Evolutionary conservation across 345 rosid species (phyloP).

Genomic region (Aquilaria malaccensis): DNA sequence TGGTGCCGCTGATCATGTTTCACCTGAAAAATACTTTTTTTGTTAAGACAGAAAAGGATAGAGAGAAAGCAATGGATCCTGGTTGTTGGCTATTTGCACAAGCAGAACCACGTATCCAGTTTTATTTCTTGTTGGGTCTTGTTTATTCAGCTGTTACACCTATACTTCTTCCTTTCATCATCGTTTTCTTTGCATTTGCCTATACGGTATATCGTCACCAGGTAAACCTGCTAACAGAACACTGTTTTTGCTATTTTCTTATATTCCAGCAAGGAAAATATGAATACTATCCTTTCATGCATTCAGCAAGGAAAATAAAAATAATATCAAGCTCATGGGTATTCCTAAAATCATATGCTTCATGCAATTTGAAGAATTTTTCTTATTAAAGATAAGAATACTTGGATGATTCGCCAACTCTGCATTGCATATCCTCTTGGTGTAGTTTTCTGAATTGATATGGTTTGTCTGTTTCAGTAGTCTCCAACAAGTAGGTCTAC

Average conservation of each 20-base stretch:
- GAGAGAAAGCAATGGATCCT: slow-evolving; percentile 92
- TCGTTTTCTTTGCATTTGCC: slow-evolving; percentile 79
- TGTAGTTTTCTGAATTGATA: too few species aligned
- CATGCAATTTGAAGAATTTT: too few species aligned
- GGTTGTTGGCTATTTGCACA: slow-evolving; percentile 62
- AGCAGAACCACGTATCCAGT: slow-evolving; percentile 77
- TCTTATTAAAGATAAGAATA: too few species aligned
- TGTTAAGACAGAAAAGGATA: slow-evolving; percentile 87
- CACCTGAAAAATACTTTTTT: slow-evolving; percentile 79
- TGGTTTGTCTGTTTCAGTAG: too few species aligned
- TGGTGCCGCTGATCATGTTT: slow-evolving; percentile 65
- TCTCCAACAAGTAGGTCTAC: too few species aligned
- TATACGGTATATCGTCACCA: slow-evolving; percentile 82
- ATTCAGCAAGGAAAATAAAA: slow-evolving; percentile 50
- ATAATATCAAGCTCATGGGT: slow-evolving; percentile 29
- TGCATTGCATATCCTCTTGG: too few species aligned
- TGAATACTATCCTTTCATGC: slow-evolving; percentile 54
- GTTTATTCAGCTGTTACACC: slow-evolving; percentile 84
- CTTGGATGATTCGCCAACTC: too few species aligned
- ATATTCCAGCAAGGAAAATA: slow-evolving; percentile 28
- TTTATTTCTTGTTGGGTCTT: slow-evolving; percentile 81
- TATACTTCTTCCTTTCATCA: slow-evolving; percentile 75
- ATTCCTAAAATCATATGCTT: slow-evolving; percentile 23
- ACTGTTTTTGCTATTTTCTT: not conserved
- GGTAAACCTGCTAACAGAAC: slow-evolving; percentile 33